Percentiles rank a stretch among this genome's conserved stretches.
Evolutionary conservation across 169 alveolate genomes (phyloP).

Genomic region (Cryptosporidium sp.): DNA sequence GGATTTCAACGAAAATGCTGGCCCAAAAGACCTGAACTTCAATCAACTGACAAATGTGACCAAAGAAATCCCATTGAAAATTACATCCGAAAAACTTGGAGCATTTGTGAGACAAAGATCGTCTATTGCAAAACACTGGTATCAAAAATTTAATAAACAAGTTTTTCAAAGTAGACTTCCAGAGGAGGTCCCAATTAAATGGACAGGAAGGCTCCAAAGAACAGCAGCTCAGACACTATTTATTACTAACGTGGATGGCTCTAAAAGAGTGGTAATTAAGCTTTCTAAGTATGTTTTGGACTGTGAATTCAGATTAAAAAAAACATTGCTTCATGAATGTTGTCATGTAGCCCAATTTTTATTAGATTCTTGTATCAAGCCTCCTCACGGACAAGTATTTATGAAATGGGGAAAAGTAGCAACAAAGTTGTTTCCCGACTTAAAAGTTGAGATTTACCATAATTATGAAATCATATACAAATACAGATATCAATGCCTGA

Average conservation of each 20-base stretch:
- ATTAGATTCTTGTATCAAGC: constrained; percentile 50
- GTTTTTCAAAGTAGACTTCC: constrained; percentile 66
- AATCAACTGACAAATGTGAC: neutral
- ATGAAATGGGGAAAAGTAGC: constrained; percentile 75
- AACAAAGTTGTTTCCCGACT: constrained; percentile 47
- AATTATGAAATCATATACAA: constrained; percentile 65
- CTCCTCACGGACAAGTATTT: constrained; percentile 73
- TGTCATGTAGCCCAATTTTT: constrained; percentile 74
- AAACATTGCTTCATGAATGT: constrained; percentile 63
- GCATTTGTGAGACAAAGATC: constrained; percentile 32
- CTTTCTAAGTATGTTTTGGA: constrained; percentile 69
- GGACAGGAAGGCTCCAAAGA: constrained; percentile 72
- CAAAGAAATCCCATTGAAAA: neutral
- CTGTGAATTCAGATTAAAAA: constrained; percentile 63
- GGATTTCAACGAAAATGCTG: neutral
- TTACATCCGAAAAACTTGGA: neutral
- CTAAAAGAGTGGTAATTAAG: constrained; percentile 39
- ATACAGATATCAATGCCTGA: constrained; percentile 61
- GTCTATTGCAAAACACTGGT: constrained; percentile 36
- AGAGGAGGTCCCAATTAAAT: constrained; percentile 48
- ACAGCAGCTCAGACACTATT: constrained; percentile 73
- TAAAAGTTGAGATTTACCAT: constrained; percentile 68
- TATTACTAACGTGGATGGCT: constrained; percentile 30
- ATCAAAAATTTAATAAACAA: constrained; percentile 29
- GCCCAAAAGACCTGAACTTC: neutral